Conservation (phyloP, 441 rosid species). For the Populus hybrid region DNA sequence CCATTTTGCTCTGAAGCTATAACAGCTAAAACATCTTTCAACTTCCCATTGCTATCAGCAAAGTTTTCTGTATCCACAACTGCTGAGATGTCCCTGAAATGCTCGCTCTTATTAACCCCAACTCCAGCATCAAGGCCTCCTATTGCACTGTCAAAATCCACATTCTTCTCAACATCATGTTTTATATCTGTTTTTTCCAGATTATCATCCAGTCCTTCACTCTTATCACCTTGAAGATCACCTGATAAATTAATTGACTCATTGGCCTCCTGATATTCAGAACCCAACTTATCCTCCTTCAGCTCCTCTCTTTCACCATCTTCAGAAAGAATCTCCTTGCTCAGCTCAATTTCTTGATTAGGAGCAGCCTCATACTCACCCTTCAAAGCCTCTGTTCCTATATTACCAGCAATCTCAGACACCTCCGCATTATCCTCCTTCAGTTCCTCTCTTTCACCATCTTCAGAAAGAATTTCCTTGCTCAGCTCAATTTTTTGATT, state of each 20-base stretch:
- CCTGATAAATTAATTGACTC: slow-evolving; percentile 6
- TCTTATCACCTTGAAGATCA: slow-evolving; percentile 24
- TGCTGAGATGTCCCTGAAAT: slow-evolving; percentile 6
- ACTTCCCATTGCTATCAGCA: slow-evolving; percentile 22
- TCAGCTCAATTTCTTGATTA: slow-evolving; percentile 20
- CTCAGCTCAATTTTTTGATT: slow-evolving; percentile 18
- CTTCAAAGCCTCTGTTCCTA: slow-evolving; percentile 19
- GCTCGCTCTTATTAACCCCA: slow-evolving; percentile 22
- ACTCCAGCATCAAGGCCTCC: slow-evolving; percentile 14
- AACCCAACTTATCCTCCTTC: slow-evolving; percentile 23
- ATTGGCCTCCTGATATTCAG: slow-evolving; percentile 19
- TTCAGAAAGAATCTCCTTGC: slow-evolving; percentile 17
- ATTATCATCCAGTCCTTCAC: slow-evolving; percentile 13
- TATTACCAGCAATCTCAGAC: slow-evolving; percentile 20
- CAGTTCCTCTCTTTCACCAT: slow-evolving; percentile 40
- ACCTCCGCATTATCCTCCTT: slow-evolving; percentile 13
- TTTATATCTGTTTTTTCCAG: not conserved
- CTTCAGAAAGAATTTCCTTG: slow-evolving; percentile 16
- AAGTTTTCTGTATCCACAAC: slow-evolving; percentile 9
- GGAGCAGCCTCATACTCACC: slow-evolving; percentile 9
- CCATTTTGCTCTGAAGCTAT: slow-evolving; percentile 15
- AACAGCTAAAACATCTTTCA: slow-evolving; percentile 19
- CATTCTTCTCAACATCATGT: not conserved
- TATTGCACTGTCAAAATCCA: slow-evolving; percentile 3
- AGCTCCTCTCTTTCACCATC: slow-evolving; percentile 15